These are phyloP conservation scores for Syncephalastrum racemosum DNA, from an alignment of 371 early-diverging fungal species.

Conservation along the genomic window DNA sequence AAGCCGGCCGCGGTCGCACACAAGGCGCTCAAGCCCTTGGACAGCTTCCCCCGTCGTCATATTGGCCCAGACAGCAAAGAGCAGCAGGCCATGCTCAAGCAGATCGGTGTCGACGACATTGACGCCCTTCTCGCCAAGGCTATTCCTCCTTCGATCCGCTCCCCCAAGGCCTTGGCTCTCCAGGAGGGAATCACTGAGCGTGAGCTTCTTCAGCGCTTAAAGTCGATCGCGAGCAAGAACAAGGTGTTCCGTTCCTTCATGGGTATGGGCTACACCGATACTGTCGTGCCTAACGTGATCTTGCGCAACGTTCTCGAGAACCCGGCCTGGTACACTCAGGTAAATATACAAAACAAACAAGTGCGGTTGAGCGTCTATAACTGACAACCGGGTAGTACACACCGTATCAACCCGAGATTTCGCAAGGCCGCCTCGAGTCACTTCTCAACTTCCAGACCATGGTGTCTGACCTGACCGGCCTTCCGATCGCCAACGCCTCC, in stretches of 20 bases:
- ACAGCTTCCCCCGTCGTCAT: constrained; percentile 85
- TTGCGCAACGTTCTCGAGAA: constrained; percentile 95
- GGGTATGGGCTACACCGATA: constrained; percentile 93
- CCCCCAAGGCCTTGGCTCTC: constrained; percentile 66
- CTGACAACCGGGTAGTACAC: constrained; percentile 72
- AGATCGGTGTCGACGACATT: constrained; percentile 73
- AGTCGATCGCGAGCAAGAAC: constrained; percentile 86
- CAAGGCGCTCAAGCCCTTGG: constrained; percentile 57
- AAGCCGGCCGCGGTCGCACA: constrained; percentile 33
- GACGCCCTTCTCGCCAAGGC: constrained; percentile 82
- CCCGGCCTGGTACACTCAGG: constrained; percentile 97
- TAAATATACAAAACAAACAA: constrained; percentile 19
- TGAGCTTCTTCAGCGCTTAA: constrained; percentile 78
- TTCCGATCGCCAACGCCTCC: constrained; percentile 94
- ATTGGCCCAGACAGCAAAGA: constrained; percentile 81
- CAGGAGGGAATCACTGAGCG: constrained; percentile 75
- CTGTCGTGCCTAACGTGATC: constrained; percentile 91
- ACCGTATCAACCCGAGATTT: constrained; percentile 97
- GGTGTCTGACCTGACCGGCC: constrained; percentile 90
- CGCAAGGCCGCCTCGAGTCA: constrained; percentile 96
- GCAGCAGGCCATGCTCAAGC: constrained; percentile 75
- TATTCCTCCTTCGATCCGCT: constrained; percentile 82
- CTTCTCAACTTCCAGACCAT: constrained; percentile 96
- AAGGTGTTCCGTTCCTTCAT: constrained; percentile 88
- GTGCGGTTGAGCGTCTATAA: background rate